Base-by-base conservation (phyloP, 2,329 filamentous ascomycete genomes). In the Elsinoe ampelina region DNA sequence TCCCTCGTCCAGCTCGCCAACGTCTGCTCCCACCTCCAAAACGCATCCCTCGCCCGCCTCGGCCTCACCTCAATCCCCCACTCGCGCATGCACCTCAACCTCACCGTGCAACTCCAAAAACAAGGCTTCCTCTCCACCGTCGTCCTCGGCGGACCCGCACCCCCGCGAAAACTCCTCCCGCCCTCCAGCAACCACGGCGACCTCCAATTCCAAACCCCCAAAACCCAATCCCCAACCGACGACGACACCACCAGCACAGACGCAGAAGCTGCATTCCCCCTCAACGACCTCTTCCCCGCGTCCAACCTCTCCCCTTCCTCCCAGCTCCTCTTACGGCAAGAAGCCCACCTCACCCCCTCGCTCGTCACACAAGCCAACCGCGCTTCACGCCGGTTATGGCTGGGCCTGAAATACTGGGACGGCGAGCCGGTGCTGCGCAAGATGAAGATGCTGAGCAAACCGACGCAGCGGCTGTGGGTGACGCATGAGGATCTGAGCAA, bases 21-120 rank as follows among this genome's bases (percentile, higher is more conserved):
- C 76, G 83, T 91, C 73, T 95, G 88, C 79, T 90, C 89, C 63
- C 90, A 95, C 75, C 79, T 96, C 58, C 88, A 93, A 71, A 96
- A 96, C 77, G 88, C 87, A 63, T 86, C 86, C 57, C 84, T 84
- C 66, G 89, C 87, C n/a, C 84, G 86, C 1, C 82, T 96, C 0
- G 87, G 86, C 63, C 77, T 95, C 52, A 95, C 91, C 32, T 95
- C 89, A 6, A 80, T 95, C 61, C 83, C 85, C 45, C 85, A 86
- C 74, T 85, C 82, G 51, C 91, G 91, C 63, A 82, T 90, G 69
- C 90, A 93, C 76, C 83, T 95, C 60, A 76, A 76, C 43, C 77
- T 95, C 13, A 79, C 83, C 54, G 80, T 93, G 17, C 86, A 87
- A 36, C 79, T 96, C 43, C 89, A 95, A 73, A 84, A 87, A 63